A percentile compares a stretch with the other conserved stretches of the same genome.
These are phyloP conservation scores for Pelargonium myrrhifolium DNA, from an alignment of 441 rosid genomes.

Conservation along the genomic window DNA sequence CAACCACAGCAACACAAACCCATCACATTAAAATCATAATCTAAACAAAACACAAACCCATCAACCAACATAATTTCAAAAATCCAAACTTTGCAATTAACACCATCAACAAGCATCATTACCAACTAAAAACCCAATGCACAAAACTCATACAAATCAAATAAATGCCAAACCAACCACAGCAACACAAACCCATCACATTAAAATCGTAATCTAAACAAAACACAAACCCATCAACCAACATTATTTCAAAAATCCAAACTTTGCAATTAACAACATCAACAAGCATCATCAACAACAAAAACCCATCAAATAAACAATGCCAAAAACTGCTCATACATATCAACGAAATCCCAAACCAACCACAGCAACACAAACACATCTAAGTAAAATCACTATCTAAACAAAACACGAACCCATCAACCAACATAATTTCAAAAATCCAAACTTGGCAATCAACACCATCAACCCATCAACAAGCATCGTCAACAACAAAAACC, in stretches of 20 bases:
- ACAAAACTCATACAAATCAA: not conserved
- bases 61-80: not conserved
- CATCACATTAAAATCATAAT: too few species aligned
- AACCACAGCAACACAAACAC: too few species aligned
- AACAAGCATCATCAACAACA: too few species aligned
- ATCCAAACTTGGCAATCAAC: not conserved
- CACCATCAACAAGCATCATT: too few species aligned
- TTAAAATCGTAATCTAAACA: not conserved
- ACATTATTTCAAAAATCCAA: not conserved
- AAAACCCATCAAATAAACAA: too few species aligned
- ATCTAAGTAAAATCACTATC: not conserved
- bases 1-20: not conserved
- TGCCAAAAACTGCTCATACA: too few species aligned
- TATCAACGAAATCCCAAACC: too few species aligned
- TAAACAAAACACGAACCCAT: not conserved
- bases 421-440: not conserved
- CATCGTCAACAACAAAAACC: too few species aligned
- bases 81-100: too few species aligned
- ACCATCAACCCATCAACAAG: too few species aligned
- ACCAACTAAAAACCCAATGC: slow-evolving; percentile 7
- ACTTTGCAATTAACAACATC: too few species aligned
- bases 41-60: not conserved
- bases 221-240: not conserved
- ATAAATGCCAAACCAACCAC: too few species aligned
- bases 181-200: not conserved